phyloP scores from a whole-genome alignment of 345 rosid genomes.

The Nasturtium officinale region DNA sequence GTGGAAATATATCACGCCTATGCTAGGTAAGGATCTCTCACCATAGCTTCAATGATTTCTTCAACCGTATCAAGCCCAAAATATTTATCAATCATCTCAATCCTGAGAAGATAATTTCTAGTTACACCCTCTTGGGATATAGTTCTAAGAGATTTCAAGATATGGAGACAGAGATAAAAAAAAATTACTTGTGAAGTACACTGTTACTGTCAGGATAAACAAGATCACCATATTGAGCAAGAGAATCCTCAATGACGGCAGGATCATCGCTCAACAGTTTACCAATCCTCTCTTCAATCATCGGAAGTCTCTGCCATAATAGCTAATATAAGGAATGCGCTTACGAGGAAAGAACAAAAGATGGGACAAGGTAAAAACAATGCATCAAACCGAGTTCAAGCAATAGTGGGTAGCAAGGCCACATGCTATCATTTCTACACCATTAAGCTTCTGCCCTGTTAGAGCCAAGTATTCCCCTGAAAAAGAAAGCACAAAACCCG shows the following conservation, averaged over 20 bases:
- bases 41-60: slow-evolving; percentile 84
- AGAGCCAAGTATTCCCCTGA: slow-evolving; percentile 91
- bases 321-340: slow-evolving; percentile 22
- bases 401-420: slow-evolving; percentile 92
- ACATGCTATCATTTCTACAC: slow-evolving; percentile 89
- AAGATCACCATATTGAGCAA: slow-evolving; percentile 85
- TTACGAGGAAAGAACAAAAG: slow-evolving; percentile 22
- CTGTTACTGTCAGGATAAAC: slow-evolving; percentile 72
- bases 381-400: slow-evolving; percentile 60
- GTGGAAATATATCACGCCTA: not conserved
- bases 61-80: slow-evolving; percentile 83
- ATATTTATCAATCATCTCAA: slow-evolving; percentile 75
- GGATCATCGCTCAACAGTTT: slow-evolving; percentile 82
- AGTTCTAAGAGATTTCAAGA: slow-evolving; percentile 10
- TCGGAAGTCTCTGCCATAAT: slow-evolving; percentile 63
- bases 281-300: slow-evolving; percentile 80
- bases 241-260: slow-evolving; percentile 69
- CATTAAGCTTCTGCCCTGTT: slow-evolving; percentile 86
- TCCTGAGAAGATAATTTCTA: slow-evolving; percentile 49
- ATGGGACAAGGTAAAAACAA: slow-evolving; percentile 12
- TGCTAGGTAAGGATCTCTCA: slow-evolving; percentile 45
- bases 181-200: slow-evolving; percentile 63
- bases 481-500: slow-evolving; percentile 21
- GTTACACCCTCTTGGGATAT: slow-evolving; percentile 3
- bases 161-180: not conserved